A percentile compares a stretch with the other conserved stretches of the same genome.
These are phyloP conservation scores for Termitomyces sp. DNA, from an alignment of 768 basidiomycete species.

Conservation along the genomic window DNA sequence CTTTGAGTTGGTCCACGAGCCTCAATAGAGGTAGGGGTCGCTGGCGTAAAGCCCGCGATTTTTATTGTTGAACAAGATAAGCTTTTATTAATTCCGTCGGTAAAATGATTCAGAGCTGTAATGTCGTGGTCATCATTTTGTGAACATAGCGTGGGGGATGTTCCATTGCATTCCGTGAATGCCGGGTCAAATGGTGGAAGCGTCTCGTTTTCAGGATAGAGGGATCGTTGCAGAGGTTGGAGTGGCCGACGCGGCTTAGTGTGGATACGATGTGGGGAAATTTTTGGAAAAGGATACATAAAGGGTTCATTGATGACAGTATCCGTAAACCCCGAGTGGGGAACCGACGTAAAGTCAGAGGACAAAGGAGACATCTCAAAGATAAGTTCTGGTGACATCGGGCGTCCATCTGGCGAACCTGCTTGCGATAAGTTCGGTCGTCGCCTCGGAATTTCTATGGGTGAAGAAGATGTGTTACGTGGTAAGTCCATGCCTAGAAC, in stretches of 20 bases:
- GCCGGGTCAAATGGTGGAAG: slow-evolving; percentile 1
- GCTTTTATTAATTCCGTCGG: slow-evolving; percentile 7
- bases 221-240: slow-evolving; percentile 10
- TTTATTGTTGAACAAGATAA: slow-evolving; percentile 21
- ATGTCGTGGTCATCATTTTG: slow-evolving; percentile 6
- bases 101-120: slow-evolving; percentile 5
- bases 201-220: background rate
- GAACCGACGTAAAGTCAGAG: slow-evolving; percentile 19
- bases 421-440: slow-evolving; percentile 16
- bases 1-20: slow-evolving; percentile 10
- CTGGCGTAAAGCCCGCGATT: slow-evolving; percentile 32
- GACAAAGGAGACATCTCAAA: slow-evolving; percentile 49
- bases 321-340: slow-evolving; percentile 17
- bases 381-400: slow-evolving; percentile 42
- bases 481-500: slow-evolving; percentile 13
- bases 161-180: slow-evolving; percentile 2
- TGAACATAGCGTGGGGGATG: background rate
- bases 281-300: slow-evolving; percentile 34
- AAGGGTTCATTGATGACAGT: slow-evolving; percentile 28
- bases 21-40: slow-evolving; percentile 17
- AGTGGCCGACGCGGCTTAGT: slow-evolving; percentile 6
- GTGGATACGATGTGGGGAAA: slow-evolving; percentile 14
- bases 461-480: slow-evolving; percentile 28
- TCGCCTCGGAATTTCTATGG: slow-evolving; percentile 42
- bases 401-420: slow-evolving; percentile 24